Base-by-base conservation (phyloP, 257 asterid genomes). In the Solanum chilense region DNA sequence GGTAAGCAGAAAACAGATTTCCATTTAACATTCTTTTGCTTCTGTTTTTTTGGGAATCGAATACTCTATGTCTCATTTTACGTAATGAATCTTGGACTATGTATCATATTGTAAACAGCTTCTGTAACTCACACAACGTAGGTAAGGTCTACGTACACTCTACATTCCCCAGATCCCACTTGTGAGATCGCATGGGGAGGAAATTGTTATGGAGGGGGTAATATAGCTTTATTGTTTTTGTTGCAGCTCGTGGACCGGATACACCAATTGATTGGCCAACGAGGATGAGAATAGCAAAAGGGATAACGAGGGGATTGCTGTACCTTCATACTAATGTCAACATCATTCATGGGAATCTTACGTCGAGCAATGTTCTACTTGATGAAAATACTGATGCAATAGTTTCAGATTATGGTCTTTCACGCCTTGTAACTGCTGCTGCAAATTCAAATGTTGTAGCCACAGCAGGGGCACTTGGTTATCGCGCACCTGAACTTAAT, bases 401-500 rank as follows among this genome's bases (percentile, higher is more conserved):
- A 81, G 92, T 96, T 2, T 92, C 99, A 2, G 99, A 97, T 45
- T 96, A 94, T 39, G 98, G 98, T 42, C 98, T 97, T 7, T 94
- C 98, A 0, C 91, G 96, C 2, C 92, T 97, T 42, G 96, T 96
- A 98, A 92, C 98, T 6, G 91, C 98, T 0, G 97, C 97, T 0
- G 99, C 98, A 7, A 97, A 96, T 39, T 95, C 98, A 7, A 96
- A 93, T 18, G 96, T 97, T 86, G 90, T 97, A 3, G 98, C 98
- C 10, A 95, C 99, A 0, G 97, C 99, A 3, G 98, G 97, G 0
- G 99, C 99, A 7, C 86, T 97, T 15, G 99, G 99, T 0, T 97
- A 96, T 91, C 89, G 99, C 8, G 99, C 99, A 35, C 99, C 99
- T 0, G 99, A 96, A 88, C 96, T 96, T 18, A 94, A 96, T 1